Percentiles rank a stretch among this genome's conserved stretches.
These are phyloP conservation scores for Termitomyces titanicus DNA, from an alignment of 768 basidiomycete species.

Conservation along the genomic window DNA sequence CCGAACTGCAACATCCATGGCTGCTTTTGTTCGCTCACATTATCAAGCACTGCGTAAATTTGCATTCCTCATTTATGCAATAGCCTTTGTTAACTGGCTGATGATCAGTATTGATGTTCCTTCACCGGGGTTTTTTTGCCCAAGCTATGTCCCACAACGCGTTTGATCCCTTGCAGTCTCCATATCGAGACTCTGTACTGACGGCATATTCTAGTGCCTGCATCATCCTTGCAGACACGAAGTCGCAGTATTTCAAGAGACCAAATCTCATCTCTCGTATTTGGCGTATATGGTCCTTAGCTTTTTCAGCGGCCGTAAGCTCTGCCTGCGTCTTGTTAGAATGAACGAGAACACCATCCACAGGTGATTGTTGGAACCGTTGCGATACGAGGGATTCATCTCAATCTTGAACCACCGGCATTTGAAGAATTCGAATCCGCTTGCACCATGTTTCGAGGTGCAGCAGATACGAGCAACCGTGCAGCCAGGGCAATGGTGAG, in stretches of 20 bases:
- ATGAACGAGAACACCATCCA: not conserved
- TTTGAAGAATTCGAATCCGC: constrained; percentile 43
- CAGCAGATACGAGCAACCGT: constrained; percentile 43
- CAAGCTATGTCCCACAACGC: constrained; percentile 49
- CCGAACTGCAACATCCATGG: constrained; percentile 37
- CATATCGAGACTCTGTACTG: constrained; percentile 47
- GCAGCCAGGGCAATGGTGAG: constrained; percentile 46
- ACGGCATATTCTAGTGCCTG: constrained; percentile 51
- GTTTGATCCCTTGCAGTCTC: constrained; percentile 42
- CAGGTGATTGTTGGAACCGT: constrained; percentile 55
- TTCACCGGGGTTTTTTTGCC: constrained; percentile 57
- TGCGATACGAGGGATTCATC: constrained; percentile 40
- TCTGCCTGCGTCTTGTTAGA: not conserved
- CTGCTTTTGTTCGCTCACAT: constrained; percentile 36
- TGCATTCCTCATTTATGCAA: not conserved
- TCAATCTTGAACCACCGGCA: constrained; percentile 43
- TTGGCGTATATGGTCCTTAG: constrained; percentile 57
- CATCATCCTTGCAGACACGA: constrained; percentile 38
- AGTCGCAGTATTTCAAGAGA: constrained; percentile 36
- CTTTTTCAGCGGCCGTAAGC: constrained; percentile 50
- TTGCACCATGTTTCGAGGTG: constrained; percentile 40
- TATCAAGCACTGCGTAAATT: constrained; percentile 43
- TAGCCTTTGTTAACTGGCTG: constrained; percentile 9
- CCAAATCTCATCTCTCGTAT: constrained; percentile 46
- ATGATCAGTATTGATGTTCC: constrained; percentile 43